Base-by-base conservation (phyloP, 208 protist genomes). In the Angomonas deanei region DNA sequence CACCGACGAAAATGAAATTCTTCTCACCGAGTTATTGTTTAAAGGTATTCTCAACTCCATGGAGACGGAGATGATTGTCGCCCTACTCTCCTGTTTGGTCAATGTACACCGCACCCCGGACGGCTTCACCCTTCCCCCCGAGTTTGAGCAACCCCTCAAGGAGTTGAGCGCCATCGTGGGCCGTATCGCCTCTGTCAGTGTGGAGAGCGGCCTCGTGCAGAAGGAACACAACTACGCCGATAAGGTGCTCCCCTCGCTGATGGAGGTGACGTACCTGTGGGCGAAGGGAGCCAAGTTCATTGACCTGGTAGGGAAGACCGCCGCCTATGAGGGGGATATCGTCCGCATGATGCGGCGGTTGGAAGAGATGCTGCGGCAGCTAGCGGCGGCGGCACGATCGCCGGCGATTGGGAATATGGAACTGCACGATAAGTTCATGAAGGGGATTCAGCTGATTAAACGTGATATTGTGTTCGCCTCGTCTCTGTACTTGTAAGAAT, bases 401-500 rank as follows among this genome's bases (percentile, higher is more conserved):
- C 88, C 88, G 1, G 91, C 93, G 17, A 99, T 99, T 71, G 99
- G 99, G 38, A 98, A 98, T 70, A 86, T 91, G 33, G 97, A 98
- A 50, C 80, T 99, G 17, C 97, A 99, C 64, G 74, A 95, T 49
- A 99, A 99, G 82, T 99, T 99, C 69, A 78, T 97, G 3, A 85
- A 97, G 64, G 97, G 93, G 30, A 98, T 98, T 47, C 79, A 86
- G 38, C 80, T 92, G 23, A 97, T 99, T 59, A 99, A 99, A 74
- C 85, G 98, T 30, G 98, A 99, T 75, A 99, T 99, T 71, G 97
- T 99, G 19, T 99, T 99, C 66, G 97, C 98, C 31, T 98, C 97
- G n/a, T 98, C 94, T 4, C 74, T 99, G 19, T 99, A 99, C 71
- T 61, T 98, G 65, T 98, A 70, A 47, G 5, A 61, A 66, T 15